Conservation (phyloP, 345 rosid genomes). For the Xanthoceras sorbifolium region DNA sequence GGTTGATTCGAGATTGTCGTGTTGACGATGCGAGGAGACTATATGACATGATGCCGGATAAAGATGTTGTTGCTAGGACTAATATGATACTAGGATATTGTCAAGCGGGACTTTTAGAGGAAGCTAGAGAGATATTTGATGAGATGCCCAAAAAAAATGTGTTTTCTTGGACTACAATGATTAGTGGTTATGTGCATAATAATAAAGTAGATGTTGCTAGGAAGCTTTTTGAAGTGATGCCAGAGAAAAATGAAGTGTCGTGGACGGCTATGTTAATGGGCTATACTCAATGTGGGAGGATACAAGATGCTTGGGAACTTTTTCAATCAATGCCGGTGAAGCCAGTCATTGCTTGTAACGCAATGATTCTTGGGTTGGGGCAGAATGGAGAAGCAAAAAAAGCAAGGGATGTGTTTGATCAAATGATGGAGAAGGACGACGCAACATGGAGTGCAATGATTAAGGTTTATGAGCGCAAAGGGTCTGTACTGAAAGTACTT, state of each 20-base stretch:
- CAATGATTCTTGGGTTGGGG: conserved; percentile 73
- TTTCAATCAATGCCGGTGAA: conserved; percentile 64
- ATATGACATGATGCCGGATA: conserved; percentile 68
- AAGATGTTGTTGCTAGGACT: conserved; percentile 80
- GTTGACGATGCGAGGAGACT: conserved; percentile 59
- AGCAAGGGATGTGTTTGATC: conserved; percentile 58
- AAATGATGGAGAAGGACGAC: conserved; percentile 60
- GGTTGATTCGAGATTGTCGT: conserved; percentile 57
- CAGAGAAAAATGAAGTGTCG: conserved; percentile 73
- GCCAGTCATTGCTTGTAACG: conserved; percentile 59
- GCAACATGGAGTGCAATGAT: conserved; percentile 74
- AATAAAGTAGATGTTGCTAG: conserved; percentile 70
- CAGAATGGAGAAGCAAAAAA: conserved; percentile 52
- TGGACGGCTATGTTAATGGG: conserved; percentile 89
- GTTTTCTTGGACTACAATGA: conserved; percentile 77
- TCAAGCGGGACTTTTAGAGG: conserved; percentile 53
- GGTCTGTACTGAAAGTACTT: conserved; percentile 67
- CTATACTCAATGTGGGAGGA: conserved; percentile 64
- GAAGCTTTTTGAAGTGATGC: conserved; percentile 88
- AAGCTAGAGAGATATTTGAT: conserved; percentile 74
- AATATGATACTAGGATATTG: conserved; percentile 78
- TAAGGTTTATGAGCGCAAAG: conserved; percentile 69
- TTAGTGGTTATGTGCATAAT: conserved; percentile 67
- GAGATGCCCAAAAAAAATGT: conserved; percentile 69
- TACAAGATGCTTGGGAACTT: conserved; percentile 61